Conservation (phyloP, 140 eudicot species). For the Oenanthe javanica region DNA sequence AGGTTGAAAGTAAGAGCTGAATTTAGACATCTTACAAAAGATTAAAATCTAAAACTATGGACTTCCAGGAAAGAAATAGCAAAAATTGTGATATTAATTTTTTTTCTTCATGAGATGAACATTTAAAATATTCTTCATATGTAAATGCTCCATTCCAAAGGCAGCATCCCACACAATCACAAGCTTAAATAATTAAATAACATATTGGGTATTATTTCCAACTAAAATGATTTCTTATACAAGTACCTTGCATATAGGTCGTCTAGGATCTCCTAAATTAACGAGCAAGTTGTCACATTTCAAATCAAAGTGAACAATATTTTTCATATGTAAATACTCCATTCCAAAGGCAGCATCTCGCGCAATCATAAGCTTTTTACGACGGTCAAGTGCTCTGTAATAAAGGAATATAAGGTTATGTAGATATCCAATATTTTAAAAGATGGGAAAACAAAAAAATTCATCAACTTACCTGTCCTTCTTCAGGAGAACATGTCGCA, state of each 20-base stretch:
- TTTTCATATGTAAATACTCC: conserved; percentile 59
- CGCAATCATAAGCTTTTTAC: conserved; percentile 56
- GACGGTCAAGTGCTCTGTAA: conserved; percentile 56
- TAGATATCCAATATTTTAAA: not conserved
- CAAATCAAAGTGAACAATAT: conserved; percentile 57
- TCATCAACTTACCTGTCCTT: conserved; percentile 45
- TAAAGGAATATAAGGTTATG: not conserved
- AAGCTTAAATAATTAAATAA: not conserved
- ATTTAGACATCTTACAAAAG: not conserved
- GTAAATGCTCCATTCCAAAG: not conserved
- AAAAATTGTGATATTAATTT: not conserved
- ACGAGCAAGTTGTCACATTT: conserved; percentile 57
- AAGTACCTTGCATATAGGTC: conserved; percentile 67
- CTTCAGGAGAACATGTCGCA: conserved; percentile 43
- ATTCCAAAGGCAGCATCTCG: conserved; percentile 71
- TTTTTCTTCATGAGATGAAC: not conserved
- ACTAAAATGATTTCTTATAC: not conserved
- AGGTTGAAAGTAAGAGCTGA: not conserved
- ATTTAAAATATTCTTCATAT: no score
- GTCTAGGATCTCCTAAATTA: conserved; percentile 54
- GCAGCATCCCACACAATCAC: not conserved
- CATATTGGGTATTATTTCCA: not conserved
- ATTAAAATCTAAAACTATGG: not conserved
- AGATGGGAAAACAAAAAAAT: not conserved
- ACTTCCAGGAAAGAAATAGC: not conserved